Evolutionary conservation across 1,139 yeast species (phyloP).

Genomic region (Kodamaea alishanica): DNA sequence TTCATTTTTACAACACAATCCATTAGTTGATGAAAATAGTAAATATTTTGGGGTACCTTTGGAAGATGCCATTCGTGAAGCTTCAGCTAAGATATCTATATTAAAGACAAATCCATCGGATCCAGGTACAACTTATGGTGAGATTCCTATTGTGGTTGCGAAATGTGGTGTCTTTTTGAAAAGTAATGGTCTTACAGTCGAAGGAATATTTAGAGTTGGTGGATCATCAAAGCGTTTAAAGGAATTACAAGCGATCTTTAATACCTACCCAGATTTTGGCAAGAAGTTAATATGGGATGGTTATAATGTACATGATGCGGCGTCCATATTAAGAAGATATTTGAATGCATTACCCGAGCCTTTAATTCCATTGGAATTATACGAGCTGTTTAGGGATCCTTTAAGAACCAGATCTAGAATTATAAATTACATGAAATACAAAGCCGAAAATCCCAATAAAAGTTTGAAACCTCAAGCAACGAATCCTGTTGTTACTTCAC

Average conservation of each 20-base stretch:
- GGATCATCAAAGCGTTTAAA: conserved; percentile 89
- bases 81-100: conserved; percentile 71
- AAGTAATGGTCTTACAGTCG: conserved; percentile 68
- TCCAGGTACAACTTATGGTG: conserved; percentile 65
- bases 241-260: conserved; percentile 78
- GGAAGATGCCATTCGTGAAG: conserved; percentile 64
- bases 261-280: conserved; percentile 86
- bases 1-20: conserved; percentile 46
- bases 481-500: background rate
- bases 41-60: conserved; percentile 84
- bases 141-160: conserved; percentile 88
- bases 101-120: conserved; percentile 48
- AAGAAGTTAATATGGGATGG: conserved; percentile 87
- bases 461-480: conserved; percentile 14
- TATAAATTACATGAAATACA: conserved; percentile 57
- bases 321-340: conserved; percentile 80
- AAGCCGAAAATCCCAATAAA: conserved; percentile 42
- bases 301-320: conserved; percentile 96
- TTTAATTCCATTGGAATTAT: conserved; percentile 71
- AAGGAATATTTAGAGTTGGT: conserved; percentile 91
- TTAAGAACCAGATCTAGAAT: conserved; percentile 58
- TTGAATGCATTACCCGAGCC: conserved; percentile 92
- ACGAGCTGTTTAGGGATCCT: conserved; percentile 80
- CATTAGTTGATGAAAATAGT: conserved; percentile 45
- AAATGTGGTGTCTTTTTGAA: conserved; percentile 88